Base-by-base conservation (phyloP, 345 rosid species). In the Rubroshorea leprosula region DNA sequence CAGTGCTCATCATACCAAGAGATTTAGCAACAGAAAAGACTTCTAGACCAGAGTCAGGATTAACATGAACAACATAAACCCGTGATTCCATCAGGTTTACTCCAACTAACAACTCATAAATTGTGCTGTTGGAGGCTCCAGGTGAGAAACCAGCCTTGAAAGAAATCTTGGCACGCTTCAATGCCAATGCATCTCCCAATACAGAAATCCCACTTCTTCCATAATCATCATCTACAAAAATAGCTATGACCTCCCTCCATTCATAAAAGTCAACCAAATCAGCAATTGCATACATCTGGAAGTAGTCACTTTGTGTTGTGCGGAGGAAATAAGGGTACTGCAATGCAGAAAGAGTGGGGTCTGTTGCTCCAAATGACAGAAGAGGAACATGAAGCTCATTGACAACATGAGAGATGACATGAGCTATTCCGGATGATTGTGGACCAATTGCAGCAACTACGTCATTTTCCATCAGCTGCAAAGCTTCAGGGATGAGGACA, bases 361-460 rank as follows among this genome's bases (percentile, higher is more conserved):
- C 93, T 3, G 89, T 85, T 14, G 88, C 88, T 58, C 70, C 93
- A 39, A 85, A 85, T 5, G 93, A 85, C 20, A 85, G 75, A 57
- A 85, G 81, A 3, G 89, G 93, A 23, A 85, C 63, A 1, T 79
- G 84, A 53, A 85, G 87, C 65, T 83, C 89, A 27, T 80, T 79
- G 49, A 74, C 86, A 46, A 79, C 74, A 55, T 85, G 90, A 26
- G 97, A 86, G 63, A 92, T 80, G 56, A 89, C 64, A 63, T 89
- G 98, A 62, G 93, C 90, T 75, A 92, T 76, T 25, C 84, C 95
- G 9, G 98, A 92, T 63, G 96, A 92, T 57, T 89, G 97, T 23
- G 98, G 98, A 63, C 98, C 98, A 63, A 92, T 76, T 54, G 76
- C 94, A 55, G 75, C 79, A 48, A 83, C 78, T 21, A 92, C 83